These are phyloP conservation scores for Diddensiella transvaalensis DNA, from an alignment of 805 yeast genomes.

Conservation along the genomic window DNA sequence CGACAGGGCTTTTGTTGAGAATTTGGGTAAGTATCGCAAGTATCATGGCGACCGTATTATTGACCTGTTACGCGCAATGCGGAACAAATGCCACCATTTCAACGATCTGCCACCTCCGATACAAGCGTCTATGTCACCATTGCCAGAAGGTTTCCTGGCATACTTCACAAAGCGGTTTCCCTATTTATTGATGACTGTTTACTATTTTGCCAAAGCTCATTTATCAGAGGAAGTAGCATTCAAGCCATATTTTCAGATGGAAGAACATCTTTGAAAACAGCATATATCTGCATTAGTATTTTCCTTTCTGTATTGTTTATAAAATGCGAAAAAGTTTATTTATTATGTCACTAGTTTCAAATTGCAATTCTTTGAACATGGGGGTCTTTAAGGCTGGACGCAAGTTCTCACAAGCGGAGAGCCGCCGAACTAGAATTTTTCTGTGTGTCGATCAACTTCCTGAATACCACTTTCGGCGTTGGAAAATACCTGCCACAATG, in stretches of 20 bases:
- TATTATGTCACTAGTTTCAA: too few species aligned
- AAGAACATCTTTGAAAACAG: conserved; percentile 5
- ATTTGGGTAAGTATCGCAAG: conserved; percentile 86
- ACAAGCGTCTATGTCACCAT: conserved; percentile 62
- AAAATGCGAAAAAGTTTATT: not conserved
- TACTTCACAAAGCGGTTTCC: conserved; percentile 81
- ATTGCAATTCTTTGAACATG: too few species aligned
- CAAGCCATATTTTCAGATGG: conserved; percentile 37
- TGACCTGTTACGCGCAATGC: conserved; percentile 82
- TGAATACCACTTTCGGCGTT: too few species aligned
- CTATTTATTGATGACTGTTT: conserved; percentile 67
- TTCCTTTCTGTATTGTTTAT: not conserved
- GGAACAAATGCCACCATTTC: conserved; percentile 93
- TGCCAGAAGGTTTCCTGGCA: conserved; percentile 79
- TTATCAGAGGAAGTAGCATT: conserved; percentile 64
- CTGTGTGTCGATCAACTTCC: not conserved
- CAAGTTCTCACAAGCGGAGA: too few species aligned
- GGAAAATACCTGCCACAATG: conserved; percentile 8
- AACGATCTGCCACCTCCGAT: conserved; percentile 78
- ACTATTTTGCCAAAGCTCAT: conserved; percentile 54
- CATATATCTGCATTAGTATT: not conserved
- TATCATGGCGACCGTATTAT: conserved; percentile 73
- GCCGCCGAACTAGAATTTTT: too few species aligned
- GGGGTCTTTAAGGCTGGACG: too few species aligned
- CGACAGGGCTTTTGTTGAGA: conserved; percentile 69